Percentiles rank a stretch among this genome's conserved stretches.
These are phyloP conservation scores for Cladophialophora exuberans DNA, from an alignment of 2,329 filamentous ascomycete species.

Conservation along the genomic window DNA sequence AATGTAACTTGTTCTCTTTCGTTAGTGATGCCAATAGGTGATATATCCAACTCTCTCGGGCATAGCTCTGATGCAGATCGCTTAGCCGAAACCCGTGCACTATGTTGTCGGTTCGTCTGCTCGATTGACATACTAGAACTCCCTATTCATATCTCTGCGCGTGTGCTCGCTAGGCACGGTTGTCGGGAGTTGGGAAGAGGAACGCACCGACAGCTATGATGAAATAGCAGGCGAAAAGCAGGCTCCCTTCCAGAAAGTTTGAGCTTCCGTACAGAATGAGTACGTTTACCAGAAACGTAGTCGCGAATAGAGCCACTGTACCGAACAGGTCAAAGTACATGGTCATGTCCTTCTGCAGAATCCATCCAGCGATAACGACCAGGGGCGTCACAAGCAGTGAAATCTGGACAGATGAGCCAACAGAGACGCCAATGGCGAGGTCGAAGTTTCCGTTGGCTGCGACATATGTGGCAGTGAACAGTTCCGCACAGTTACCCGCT, in stretches of 20 bases:
- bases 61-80: too few species aligned
- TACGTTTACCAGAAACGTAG: constrained; percentile 72
- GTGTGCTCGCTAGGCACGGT: neutral
- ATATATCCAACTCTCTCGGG: too few species aligned
- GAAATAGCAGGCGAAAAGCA: constrained; percentile 62
- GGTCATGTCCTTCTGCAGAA: constrained; percentile 71
- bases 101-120: too few species aligned
- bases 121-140: too few species aligned
- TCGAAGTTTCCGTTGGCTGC: constrained; percentile 72
- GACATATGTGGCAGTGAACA: constrained; percentile 69
- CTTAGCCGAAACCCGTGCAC: too few species aligned
- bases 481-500: constrained; percentile 78
- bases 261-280: constrained; percentile 63
- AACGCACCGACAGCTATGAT: constrained; percentile 54
- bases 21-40: too few species aligned
- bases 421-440: constrained; percentile 74
- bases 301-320: constrained; percentile 75
- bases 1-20: too few species aligned
- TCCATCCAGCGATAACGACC: constrained; percentile 79
- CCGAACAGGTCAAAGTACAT: constrained; percentile 80
- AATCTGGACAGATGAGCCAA: constrained; percentile 81
- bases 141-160: too few species aligned
- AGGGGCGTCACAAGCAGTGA: constrained; percentile 79
- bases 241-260: constrained; percentile 63
- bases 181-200: constrained; percentile 11